Evolutionary conservation across 1,284 basidiomycete species (phyloP).

Genomic region (Meira miltonrushii): DNA sequence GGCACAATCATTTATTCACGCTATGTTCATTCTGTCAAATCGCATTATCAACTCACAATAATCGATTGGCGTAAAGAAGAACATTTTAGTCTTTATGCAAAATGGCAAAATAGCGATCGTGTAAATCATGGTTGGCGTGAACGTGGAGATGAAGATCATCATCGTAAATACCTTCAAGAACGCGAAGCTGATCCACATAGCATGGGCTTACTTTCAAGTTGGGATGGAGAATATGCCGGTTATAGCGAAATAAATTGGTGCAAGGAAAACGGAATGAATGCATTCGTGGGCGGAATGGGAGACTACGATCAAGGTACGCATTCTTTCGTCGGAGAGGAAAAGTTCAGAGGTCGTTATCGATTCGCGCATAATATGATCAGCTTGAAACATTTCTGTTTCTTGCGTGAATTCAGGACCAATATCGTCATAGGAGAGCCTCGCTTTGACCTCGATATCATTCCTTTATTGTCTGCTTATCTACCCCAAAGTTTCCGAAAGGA

Average conservation of each 20-base stretch:
- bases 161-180: slow-evolving; percentile 56
- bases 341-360: slow-evolving; percentile 54
- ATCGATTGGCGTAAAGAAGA: slow-evolving; percentile 55
- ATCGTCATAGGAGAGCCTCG: slow-evolving; percentile 28
- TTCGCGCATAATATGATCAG: slow-evolving; percentile 25
- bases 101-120: slow-evolving; percentile 60
- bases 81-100: slow-evolving; percentile 58
- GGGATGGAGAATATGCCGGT: slow-evolving; percentile 60
- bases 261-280: slow-evolving; percentile 54
- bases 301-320: slow-evolving; percentile 60
- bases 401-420: slow-evolving; percentile 24
- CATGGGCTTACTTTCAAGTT: slow-evolving; percentile 58
- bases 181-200: slow-evolving; percentile 56
- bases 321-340: slow-evolving; percentile 58
- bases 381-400: slow-evolving; percentile 32
- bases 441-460: slow-evolving; percentile 23
- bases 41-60: slow-evolving; percentile 57
- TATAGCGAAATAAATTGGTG: slow-evolving; percentile 60
- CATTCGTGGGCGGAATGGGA: slow-evolving; percentile 43
- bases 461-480: slow-evolving; percentile 22
- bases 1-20: slow-evolving; percentile 58
- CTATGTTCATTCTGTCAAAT: slow-evolving; percentile 56
- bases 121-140: slow-evolving; percentile 60
- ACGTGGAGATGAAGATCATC: slow-evolving; percentile 57
- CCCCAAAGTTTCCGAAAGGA: slow-evolving; percentile 24